Conservation (phyloP, 2,329 filamentous ascomycete species). For the Trichoderma guizhouense region DNA sequence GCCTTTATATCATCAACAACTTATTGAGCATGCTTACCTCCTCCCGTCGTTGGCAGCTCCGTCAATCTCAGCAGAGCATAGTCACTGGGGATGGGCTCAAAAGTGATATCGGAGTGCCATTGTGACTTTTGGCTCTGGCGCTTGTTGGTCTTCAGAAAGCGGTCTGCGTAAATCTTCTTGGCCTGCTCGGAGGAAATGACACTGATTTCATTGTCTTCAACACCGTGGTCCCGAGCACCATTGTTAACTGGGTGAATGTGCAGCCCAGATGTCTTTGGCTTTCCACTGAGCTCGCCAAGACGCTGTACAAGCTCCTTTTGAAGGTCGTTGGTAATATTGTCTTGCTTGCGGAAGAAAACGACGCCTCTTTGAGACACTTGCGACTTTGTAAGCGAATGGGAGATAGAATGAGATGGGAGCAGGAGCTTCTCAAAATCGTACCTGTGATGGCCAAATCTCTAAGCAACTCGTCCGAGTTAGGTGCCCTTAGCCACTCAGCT, state of each 20-base stretch:
- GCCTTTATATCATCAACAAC: neutral
- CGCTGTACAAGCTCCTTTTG: slow-evolving; percentile 39
- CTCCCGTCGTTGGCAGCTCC: slow-evolving; percentile 53
- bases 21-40: slow-evolving; percentile 33
- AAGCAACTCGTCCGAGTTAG: slow-evolving; percentile 45
- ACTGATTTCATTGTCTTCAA: slow-evolving; percentile 41
- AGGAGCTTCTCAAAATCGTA: neutral
- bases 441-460: slow-evolving; percentile 52
- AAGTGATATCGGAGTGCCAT: slow-evolving; percentile 52
- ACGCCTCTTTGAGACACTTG: slow-evolving; percentile 37
- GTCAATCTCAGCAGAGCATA: slow-evolving; percentile 59
- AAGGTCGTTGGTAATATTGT: slow-evolving; percentile 33
- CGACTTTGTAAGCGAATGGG: neutral
- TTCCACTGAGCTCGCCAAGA: slow-evolving; percentile 33
- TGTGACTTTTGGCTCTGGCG: slow-evolving; percentile 22
- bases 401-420: no score
- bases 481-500: slow-evolving; percentile 32
- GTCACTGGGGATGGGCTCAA: slow-evolving; percentile 47
- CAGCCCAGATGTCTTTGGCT: slow-evolving; percentile 46
- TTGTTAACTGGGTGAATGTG: slow-evolving; percentile 55
- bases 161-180: slow-evolving; percentile 46
- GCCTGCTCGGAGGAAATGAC: slow-evolving; percentile 42
- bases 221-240: slow-evolving; percentile 45
- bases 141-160: slow-evolving; percentile 36
- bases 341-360: slow-evolving; percentile 37